These are phyloP conservation scores for Cyclocybe cylindracea DNA, from an alignment of 768 basidiomycete species.

Conservation along the genomic window DNA sequence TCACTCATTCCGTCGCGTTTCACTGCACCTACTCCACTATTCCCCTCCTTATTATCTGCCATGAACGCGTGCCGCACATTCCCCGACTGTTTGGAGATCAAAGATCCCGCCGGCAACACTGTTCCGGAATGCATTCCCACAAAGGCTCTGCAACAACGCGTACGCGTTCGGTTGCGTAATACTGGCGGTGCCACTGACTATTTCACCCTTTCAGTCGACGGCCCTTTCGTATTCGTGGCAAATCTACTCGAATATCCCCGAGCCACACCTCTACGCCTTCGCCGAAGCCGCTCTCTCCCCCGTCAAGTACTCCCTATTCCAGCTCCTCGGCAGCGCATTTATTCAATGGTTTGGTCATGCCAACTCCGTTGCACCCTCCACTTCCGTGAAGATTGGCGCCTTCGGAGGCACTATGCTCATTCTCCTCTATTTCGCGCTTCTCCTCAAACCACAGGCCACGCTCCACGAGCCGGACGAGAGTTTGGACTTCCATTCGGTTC, in stretches of 20 bases:
- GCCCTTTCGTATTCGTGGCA: background rate
- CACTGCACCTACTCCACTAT: background rate
- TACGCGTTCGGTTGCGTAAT: background rate
- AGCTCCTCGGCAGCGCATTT: constrained; percentile 20
- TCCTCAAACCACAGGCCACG: constrained; percentile 7
- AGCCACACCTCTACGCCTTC: constrained; percentile 9
- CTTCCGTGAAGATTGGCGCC: constrained; percentile 21
- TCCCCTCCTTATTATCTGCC: background rate
- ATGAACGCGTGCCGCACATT: constrained; percentile 12
- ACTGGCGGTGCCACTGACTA: background rate
- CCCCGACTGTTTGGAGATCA: constrained; percentile 10
- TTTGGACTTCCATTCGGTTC: background rate
- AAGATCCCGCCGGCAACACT: constrained; percentile 4
- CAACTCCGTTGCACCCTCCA: constrained; percentile 1
- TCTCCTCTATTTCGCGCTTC: constrained; percentile 17
- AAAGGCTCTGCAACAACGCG: constrained; percentile 8
- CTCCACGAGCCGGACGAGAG: background rate
- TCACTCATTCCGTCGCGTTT: background rate
- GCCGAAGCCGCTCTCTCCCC: constrained; percentile 27
- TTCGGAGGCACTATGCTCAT: constrained; percentile 25
- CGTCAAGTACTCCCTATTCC: constrained; percentile 30
- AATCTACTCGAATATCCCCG: background rate
- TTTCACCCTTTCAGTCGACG: background rate
- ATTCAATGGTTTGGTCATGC: constrained; percentile 11
- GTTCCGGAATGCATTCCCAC: constrained; percentile 1